Conservation (phyloP, 352 stramenopile genomes). For the Blastocystis sp. region DNA sequence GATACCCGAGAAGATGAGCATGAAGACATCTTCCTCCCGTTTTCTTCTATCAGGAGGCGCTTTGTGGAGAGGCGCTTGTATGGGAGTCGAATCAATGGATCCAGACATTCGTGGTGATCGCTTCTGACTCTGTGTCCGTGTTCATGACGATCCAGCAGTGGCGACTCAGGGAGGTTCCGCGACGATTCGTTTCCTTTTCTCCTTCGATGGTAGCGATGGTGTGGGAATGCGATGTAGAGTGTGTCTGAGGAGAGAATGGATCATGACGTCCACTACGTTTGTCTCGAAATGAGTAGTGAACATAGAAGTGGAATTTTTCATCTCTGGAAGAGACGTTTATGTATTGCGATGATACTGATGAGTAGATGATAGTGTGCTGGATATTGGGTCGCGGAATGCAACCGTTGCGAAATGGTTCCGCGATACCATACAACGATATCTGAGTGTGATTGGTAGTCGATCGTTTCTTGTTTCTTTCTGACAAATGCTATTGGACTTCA, state of each 20-base stretch:
- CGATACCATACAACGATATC: neutral
- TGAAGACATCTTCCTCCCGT: neutral
- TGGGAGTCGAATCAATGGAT: neutral
- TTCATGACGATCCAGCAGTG: neutral
- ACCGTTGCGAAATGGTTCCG: neutral
- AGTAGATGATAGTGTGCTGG: neutral
- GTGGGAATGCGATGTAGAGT: neutral
- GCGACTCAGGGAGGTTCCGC: neutral
- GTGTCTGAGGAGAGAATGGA: neutral
- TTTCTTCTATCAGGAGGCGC: neutral
- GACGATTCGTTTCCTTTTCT: neutral
- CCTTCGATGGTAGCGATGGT: neutral
- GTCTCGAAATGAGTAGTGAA: neutral
- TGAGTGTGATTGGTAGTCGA: neutral
- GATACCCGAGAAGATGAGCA: neutral
- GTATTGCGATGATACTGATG: too few species aligned
- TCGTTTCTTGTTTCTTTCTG: conserved; percentile 1
- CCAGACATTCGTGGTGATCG: neutral
- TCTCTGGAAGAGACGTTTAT: conserved; percentile 33
- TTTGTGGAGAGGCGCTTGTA: neutral
- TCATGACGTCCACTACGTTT: neutral
- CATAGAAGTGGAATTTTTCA: neutral
- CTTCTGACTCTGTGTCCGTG: neutral
- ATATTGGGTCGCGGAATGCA: neutral
- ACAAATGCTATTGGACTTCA: conserved; percentile 12